Evolutionary conservation across 1,284 basidiomycete species (phyloP).

Genomic region (Schizopora paradoxa): DNA sequence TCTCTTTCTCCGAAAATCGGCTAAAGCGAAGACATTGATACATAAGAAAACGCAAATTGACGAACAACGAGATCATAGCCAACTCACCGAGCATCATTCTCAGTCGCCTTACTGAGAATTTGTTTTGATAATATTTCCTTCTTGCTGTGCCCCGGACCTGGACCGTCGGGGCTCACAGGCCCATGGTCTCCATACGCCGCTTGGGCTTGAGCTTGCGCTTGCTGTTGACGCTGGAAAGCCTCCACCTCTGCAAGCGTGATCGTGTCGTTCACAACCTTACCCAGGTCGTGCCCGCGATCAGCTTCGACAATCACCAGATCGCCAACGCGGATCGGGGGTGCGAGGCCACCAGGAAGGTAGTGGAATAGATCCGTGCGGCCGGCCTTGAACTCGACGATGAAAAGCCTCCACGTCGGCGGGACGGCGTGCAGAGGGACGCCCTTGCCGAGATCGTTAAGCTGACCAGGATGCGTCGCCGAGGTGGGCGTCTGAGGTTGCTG

Average conservation of each 20-base stretch:
- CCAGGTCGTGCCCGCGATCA: conserved; percentile 90
- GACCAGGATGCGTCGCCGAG: too few species aligned
- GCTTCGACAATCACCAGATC: conserved; percentile 97
- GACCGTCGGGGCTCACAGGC: conserved; percentile 52
- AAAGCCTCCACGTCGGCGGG: conserved; percentile 81
- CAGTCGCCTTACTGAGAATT: conserved; percentile 90
- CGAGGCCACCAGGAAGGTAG: conserved; percentile 68
- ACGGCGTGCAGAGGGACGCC: conserved; percentile 84
- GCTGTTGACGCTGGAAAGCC: conserved; percentile 77
- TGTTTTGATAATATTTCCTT: conserved; percentile 96
- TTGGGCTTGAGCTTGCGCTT: conserved; percentile 31
- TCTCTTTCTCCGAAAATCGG: conserved; percentile 71
- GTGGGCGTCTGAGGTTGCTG: too few species aligned
- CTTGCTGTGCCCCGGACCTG: conserved; percentile 36
- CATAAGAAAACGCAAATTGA: not conserved
- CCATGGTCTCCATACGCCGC: conserved; percentile 34
- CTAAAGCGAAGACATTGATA: conserved; percentile 33
- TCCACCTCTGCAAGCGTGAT: conserved; percentile 91
- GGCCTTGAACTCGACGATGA: conserved; percentile 97
- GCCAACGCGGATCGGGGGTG: conserved; percentile 66
- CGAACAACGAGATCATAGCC: conserved; percentile 7
- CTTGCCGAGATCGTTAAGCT: conserved; percentile 74
- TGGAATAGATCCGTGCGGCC: conserved; percentile 92
- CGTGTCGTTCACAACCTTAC: conserved; percentile 84
- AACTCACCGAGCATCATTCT: conserved; percentile 79